These are phyloP conservation scores for Alternaria gaisen DNA, from an alignment of 2,329 filamentous ascomycete genomes.

Conservation along the genomic window DNA sequence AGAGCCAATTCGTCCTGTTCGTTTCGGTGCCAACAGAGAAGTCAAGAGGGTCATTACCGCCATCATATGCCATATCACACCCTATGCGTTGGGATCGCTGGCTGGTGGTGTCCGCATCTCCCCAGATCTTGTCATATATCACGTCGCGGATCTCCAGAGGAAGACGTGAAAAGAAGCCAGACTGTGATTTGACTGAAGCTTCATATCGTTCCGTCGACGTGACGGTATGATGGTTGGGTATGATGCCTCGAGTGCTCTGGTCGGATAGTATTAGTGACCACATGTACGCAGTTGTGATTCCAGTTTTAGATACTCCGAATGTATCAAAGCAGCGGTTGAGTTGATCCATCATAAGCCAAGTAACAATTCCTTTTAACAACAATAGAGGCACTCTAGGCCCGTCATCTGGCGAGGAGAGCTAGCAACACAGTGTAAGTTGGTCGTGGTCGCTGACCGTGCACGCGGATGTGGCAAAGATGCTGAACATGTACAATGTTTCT, in stretches of 20 bases:
- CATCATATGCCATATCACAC: neutral
- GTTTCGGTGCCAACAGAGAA: neutral
- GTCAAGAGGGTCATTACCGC: neutral
- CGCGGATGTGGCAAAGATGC: neutral
- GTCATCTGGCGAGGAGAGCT: neutral
- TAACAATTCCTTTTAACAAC: neutral
- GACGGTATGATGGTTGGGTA: neutral
- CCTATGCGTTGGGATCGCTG: neutral
- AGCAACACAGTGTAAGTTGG: neutral
- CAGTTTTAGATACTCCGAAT: neutral
- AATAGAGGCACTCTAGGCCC: neutral
- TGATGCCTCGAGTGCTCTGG: neutral
- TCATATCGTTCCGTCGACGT: neutral
- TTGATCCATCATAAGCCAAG: neutral
- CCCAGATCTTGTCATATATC: neutral
- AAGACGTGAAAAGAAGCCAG: neutral
- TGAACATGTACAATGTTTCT: neutral
- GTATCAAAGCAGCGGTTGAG: neutral
- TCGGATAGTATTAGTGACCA: too few species aligned
- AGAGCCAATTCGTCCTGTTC: neutral
- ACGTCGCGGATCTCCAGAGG: neutral
- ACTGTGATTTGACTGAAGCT: neutral
- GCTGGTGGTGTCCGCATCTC: neutral
- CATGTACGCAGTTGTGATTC: neutral
- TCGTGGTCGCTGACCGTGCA: neutral